A percentile compares a stretch with the other conserved stretches of the same genome.
Evolutionary conservation across 2,329 filamentous ascomycete genomes (phyloP).

Genomic region (Akanthomyces uredinophilus): DNA sequence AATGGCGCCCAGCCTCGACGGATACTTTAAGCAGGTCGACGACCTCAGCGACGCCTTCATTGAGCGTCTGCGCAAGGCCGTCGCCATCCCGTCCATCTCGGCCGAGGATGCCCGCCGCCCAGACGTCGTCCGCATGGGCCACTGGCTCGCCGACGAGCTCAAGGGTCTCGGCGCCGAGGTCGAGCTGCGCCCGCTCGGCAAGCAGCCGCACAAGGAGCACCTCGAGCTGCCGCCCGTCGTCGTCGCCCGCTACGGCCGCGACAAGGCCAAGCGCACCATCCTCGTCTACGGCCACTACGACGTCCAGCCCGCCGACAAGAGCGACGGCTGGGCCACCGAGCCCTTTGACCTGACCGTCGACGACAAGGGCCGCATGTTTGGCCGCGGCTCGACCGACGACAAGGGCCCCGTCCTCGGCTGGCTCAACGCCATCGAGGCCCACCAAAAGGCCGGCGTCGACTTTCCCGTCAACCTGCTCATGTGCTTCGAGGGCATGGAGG

Average conservation of each 20-base stretch:
- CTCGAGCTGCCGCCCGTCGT: conserved; percentile 91
- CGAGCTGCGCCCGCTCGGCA: conserved; percentile 79
- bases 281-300: conserved; percentile 98
- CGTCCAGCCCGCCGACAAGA: conserved; percentile 88
- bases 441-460: conserved; percentile 89
- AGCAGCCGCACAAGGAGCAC: conserved; percentile 85
- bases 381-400: conserved; percentile 92
- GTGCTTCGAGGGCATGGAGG: conserved; percentile 99
- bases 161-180: conserved; percentile 79
- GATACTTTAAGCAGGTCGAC: conserved; percentile 92
- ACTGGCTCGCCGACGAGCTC: conserved; percentile 82
- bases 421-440: conserved; percentile 96
- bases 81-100: conserved; percentile 94
- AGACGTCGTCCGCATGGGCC: conserved; percentile 94
- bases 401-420: conserved; percentile 96
- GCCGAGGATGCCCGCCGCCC: conserved; percentile 82
- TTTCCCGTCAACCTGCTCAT: conserved; percentile 97
- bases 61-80: conserved; percentile 81
- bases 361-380: conserved; percentile 91
- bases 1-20: conserved; percentile 87
- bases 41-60: conserved; percentile 74
- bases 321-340: conserved; percentile 93
- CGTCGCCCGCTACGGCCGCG: conserved; percentile 84
- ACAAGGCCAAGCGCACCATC: conserved; percentile 89
- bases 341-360: conserved; percentile 86